Conservation (phyloP, 495 filamentous ascomycete genomes). For the Stereocaulon alpinum region DNA sequence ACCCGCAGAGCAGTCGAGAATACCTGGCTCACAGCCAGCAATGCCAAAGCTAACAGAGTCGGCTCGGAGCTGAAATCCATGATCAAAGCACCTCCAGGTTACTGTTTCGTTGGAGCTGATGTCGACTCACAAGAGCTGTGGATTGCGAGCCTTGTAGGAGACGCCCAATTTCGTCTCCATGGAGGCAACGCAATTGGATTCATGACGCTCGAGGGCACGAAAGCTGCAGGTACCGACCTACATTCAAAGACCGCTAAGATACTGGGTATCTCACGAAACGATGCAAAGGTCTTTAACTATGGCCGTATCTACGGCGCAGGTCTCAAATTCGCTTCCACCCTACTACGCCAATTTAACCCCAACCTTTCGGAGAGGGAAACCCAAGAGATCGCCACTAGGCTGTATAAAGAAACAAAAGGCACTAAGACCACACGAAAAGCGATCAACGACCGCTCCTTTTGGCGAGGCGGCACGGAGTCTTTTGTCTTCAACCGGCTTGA, state of each 20-base stretch:
- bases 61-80: conserved; percentile 96
- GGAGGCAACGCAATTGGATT: conserved; percentile 96
- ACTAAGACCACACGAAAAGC: conserved; percentile 59
- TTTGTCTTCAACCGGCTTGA: conserved; percentile 98
- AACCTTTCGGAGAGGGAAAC: conserved; percentile 66
- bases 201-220: conserved; percentile 97
- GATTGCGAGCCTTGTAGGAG: conserved; percentile 93
- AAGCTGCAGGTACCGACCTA: conserved; percentile 84
- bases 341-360: conserved; percentile 90
- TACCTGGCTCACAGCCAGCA: conserved; percentile 95
- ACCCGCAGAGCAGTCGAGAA: conserved; percentile 96
- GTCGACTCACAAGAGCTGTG: conserved; percentile 98
- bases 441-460: conserved; percentile 68
- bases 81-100: conserved; percentile 83
- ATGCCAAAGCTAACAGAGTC: conserved; percentile 89
- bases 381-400: conserved; percentile 57
- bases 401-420: conserved; percentile 88
- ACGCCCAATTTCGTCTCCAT: conserved; percentile 86
- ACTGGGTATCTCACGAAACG: conserved; percentile 82
- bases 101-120: conserved; percentile 91
- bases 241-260: conserved; percentile 91
- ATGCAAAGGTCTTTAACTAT: conserved; percentile 98
- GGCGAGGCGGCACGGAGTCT: conserved; percentile 92
- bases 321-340: conserved; percentile 78
- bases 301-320: conserved; percentile 96